phyloP scores from a whole-genome alignment of 2,329 filamentous ascomycete genomes.

The Fusarium verrucosum region DNA sequence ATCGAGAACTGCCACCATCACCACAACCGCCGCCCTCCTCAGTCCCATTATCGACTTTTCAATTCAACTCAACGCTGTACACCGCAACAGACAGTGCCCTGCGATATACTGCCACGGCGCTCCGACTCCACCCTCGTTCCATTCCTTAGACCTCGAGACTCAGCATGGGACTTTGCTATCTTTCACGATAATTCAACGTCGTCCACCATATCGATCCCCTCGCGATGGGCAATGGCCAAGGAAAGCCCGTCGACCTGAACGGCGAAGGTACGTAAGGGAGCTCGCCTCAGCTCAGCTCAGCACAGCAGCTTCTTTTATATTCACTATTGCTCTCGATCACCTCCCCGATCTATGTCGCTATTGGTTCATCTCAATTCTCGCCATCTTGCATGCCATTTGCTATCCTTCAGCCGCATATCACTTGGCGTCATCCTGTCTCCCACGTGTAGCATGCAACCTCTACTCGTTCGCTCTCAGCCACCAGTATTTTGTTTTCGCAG shows the following conservation, averaged over 20 bases:
- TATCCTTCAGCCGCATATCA: conserved; percentile 29
- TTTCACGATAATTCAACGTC: conserved; percentile 45
- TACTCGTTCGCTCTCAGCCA: conserved; percentile 9
- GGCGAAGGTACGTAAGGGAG: conserved; percentile 76
- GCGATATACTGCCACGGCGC: conserved; percentile 35
- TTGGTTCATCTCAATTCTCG: conserved; percentile 10
- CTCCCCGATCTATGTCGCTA: conserved; percentile 7
- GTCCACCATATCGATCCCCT: conserved; percentile 41
- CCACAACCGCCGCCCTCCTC: background rate
- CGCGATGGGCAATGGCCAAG: conserved; percentile 91
- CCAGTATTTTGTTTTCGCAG: background rate
- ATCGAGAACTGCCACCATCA: background rate
- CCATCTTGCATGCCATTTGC: conserved; percentile 15
- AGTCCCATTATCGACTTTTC: conserved; percentile 1
- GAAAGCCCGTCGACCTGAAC: conserved; percentile 90
- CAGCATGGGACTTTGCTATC: conserved; percentile 45
- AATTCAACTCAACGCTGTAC: background rate
- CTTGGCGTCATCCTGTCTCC: conserved; percentile 36
- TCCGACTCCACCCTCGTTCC: conserved; percentile 39
- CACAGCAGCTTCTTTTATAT: background rate
- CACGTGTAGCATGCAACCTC: conserved; percentile 40
- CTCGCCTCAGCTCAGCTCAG: background rate
- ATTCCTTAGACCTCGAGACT: conserved; percentile 39
- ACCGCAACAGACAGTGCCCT: conserved; percentile 33
- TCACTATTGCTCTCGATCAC: background rate